These are phyloP conservation scores for Trichoderma sp. DNA, from an alignment of 2,329 filamentous ascomycete species.

Conservation along the genomic window DNA sequence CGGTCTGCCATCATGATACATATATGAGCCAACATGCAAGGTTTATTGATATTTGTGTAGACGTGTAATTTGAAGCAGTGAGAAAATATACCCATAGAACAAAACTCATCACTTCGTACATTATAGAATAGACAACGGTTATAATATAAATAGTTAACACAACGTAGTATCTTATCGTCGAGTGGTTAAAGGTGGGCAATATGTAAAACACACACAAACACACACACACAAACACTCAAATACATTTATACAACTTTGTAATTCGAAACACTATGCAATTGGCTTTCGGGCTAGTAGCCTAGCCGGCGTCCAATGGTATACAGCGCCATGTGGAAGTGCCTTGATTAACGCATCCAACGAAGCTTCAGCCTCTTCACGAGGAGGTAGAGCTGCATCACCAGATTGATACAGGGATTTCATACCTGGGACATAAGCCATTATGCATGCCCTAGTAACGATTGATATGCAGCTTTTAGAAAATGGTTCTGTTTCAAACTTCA, in stretches of 20 bases:
- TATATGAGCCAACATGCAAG: too few species aligned
- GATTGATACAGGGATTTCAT: background rate
- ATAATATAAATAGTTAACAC: too few species aligned
- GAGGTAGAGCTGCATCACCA: background rate
- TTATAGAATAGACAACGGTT: too few species aligned
- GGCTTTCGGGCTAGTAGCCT: background rate
- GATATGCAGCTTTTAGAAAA: background rate
- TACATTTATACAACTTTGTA: background rate
- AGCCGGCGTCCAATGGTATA: background rate
- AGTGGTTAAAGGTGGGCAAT: too few species aligned
- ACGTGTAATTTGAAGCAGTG: too few species aligned
- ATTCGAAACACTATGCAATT: background rate
- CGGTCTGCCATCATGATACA: too few species aligned
- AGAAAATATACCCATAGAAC: too few species aligned
- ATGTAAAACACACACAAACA: too few species aligned
- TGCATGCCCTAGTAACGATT: background rate
- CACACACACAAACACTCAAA: too few species aligned
- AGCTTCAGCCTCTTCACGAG: background rate
- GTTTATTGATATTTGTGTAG: too few species aligned
- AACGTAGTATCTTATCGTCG: too few species aligned
- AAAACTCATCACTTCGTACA: too few species aligned
- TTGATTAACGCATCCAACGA: background rate
- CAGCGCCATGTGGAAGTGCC: background rate
- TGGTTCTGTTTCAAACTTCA: background rate
- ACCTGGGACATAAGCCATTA: background rate